Conservation (phyloP, 2,329 filamentous ascomycete genomes). For the Ustulina deusta region DNA sequence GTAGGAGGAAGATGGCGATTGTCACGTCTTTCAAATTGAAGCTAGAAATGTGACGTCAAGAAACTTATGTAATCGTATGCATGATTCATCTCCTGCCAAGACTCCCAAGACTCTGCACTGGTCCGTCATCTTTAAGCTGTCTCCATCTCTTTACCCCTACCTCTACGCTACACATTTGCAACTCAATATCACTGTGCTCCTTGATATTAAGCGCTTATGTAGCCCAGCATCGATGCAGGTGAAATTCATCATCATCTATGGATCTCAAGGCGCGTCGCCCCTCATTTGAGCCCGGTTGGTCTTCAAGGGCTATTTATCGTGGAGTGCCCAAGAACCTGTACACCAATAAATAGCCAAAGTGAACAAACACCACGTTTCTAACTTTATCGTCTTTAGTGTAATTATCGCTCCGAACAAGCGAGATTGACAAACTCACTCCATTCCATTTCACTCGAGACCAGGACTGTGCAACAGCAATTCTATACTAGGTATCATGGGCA, state of each 20-base stretch:
- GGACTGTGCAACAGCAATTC: neutral
- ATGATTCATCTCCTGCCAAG: slow-evolving; percentile 32
- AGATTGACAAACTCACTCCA: neutral
- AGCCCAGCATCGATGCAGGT: neutral
- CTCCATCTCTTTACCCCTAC: slow-evolving; percentile 11
- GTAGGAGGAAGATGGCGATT: neutral
- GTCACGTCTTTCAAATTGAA: neutral
- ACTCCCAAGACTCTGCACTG: slow-evolving; percentile 31
- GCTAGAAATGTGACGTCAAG: slow-evolving; percentile 1
- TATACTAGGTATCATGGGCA: no score
- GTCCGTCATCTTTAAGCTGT: slow-evolving; percentile 23
- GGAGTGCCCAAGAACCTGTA: neutral
- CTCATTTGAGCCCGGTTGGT: neutral
- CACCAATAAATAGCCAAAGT: neutral
- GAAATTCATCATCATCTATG: neutral
- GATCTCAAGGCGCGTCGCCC: neutral
- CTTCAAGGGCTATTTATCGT: neutral
- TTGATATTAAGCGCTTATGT: slow-evolving; percentile 26
- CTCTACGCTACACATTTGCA: neutral
- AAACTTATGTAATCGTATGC: slow-evolving; percentile 26
- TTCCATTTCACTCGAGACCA: neutral
- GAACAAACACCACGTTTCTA: neutral
- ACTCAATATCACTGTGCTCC: neutral
- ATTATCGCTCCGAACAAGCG: neutral
- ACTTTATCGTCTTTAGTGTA: neutral